Evolutionary conservation across 2,329 filamentous ascomycete genomes (phyloP).

Genomic region (Stachybotrys echinatus): DNA sequence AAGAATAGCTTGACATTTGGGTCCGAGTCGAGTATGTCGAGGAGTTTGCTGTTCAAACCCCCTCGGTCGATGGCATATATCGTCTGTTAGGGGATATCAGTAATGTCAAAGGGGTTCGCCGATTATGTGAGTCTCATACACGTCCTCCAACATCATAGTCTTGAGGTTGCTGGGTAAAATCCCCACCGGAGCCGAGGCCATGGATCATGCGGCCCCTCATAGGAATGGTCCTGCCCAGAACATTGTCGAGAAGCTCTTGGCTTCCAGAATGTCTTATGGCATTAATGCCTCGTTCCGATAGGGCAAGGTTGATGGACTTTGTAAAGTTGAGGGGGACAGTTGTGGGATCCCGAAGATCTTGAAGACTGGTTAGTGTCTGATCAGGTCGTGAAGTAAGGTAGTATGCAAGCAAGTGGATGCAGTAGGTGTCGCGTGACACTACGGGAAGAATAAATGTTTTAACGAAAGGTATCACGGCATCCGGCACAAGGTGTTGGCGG

Average conservation of each 20-base stretch:
- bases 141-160: constrained; percentile 85
- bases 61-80: constrained; percentile 84
- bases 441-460: neutral
- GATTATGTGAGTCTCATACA: constrained; percentile 36
- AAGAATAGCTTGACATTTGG: constrained; percentile 91
- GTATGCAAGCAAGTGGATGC: neutral
- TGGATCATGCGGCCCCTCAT: constrained; percentile 99
- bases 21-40: constrained; percentile 77
- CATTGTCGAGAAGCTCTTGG: constrained; percentile 62
- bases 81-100: constrained; percentile 42
- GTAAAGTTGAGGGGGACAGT: constrained; percentile 91
- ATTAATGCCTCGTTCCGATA: constrained; percentile 91
- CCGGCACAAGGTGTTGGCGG: neutral
- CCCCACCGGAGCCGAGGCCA: constrained; percentile 56
- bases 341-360: constrained; percentile 80
- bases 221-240: constrained; percentile 76
- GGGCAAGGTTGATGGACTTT: constrained; percentile 94
- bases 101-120: constrained; percentile 2
- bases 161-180: constrained; percentile 76
- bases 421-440: neutral
- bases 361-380: neutral
- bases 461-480: too few species aligned
- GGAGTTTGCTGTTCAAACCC: constrained; percentile 73
- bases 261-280: constrained; percentile 70
- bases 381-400: neutral